Base-by-base conservation (phyloP, 768 basidiomycete genomes). In the Fomitopsis pulvina region DNA sequence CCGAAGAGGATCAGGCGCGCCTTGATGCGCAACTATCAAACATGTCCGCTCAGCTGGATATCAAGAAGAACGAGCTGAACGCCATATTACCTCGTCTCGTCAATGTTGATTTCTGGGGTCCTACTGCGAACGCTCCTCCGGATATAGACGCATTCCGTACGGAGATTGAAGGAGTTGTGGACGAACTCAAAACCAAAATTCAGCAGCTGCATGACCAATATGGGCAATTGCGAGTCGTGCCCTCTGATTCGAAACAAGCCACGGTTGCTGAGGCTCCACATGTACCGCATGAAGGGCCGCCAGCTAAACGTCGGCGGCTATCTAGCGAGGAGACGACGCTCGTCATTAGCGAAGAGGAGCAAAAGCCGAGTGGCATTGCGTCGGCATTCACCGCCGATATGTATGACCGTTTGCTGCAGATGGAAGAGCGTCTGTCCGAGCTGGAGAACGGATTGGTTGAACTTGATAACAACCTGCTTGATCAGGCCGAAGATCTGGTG, bases 21-120 rank as follows among this genome's bases (percentile, higher is more conserved):
- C 48, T 73, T 1, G 40, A 54, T 28, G 41, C 57, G 10, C 60
- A 64, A 39, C 62, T 63, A 34, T 43, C 48, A 20, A 41, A 41
- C 3, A 52, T 65, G 22, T 65, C 66, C 30, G 41, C 50, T 5
- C 54, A 57, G n/a, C 51, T 55, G 32, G 61, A 61, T 4, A 51
- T 18, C 22, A 71, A 69, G 49, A 66, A 67, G 52, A 60, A 58
- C 30, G 65, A 68, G 25, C 52, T 74, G 27, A 67, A 64, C 28
- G 57, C 56, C 2, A 32, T 47, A 11, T 45, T 71, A 16, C 60
- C 56, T 27, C 63, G 57, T 20, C 64, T 75, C 12, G 45, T 68
- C 4, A 65, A 64, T 22, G 58, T 61, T 41, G 62, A 63, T 16
- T 74, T 71, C 51, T 75, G 74, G 73, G 74, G 73, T 4, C 41